Evolutionary conservation across 495 filamentous ascomycete species (phyloP).

Genomic region (Penicillium verhagenii): DNA sequence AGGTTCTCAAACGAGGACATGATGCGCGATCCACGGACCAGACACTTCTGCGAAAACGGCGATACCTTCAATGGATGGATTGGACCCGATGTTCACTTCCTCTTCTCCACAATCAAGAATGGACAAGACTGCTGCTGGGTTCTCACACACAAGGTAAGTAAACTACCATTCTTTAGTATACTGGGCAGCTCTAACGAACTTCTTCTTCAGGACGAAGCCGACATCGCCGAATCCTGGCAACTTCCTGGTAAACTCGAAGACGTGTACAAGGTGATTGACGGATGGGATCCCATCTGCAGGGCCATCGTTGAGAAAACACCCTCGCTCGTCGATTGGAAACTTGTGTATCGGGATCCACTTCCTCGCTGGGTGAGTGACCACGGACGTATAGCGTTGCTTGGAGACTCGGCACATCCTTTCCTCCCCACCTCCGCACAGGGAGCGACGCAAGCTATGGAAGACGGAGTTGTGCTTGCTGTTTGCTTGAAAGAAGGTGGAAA

Average conservation of each 20-base stretch:
- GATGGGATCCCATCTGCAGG: conserved; percentile 63
- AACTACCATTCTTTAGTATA: not conserved
- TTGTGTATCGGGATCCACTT: conserved; percentile 68
- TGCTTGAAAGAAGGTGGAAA: conserved; percentile 57
- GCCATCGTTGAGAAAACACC: conserved; percentile 61
- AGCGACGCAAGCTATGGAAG: conserved; percentile 71
- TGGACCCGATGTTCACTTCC: conserved; percentile 23
- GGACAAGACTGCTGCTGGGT: conserved; percentile 70
- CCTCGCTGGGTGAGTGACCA: conserved; percentile 62
- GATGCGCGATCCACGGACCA: conserved; percentile 60
- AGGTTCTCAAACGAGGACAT: conserved; percentile 62
- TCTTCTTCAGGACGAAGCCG: conserved; percentile 52
- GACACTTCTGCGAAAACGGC: conserved; percentile 60
- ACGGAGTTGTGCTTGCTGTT: conserved; percentile 64
- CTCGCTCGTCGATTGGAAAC: conserved; percentile 66
- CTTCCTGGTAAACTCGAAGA: conserved; percentile 57
- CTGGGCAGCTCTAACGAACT: conserved; percentile 5
- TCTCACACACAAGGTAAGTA: conserved; percentile 54
- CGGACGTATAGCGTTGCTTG: conserved; percentile 60
- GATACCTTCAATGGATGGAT: conserved; percentile 56
- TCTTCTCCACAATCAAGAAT: conserved; percentile 27
- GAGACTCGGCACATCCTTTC: conserved; percentile 73
- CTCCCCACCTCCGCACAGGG: conserved; percentile 71
- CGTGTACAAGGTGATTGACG: conserved; percentile 50
- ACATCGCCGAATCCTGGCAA: conserved; percentile 38